These are phyloP conservation scores for Talaromyces borbonicus DNA, from an alignment of 495 filamentous ascomycete species.

Conservation along the genomic window DNA sequence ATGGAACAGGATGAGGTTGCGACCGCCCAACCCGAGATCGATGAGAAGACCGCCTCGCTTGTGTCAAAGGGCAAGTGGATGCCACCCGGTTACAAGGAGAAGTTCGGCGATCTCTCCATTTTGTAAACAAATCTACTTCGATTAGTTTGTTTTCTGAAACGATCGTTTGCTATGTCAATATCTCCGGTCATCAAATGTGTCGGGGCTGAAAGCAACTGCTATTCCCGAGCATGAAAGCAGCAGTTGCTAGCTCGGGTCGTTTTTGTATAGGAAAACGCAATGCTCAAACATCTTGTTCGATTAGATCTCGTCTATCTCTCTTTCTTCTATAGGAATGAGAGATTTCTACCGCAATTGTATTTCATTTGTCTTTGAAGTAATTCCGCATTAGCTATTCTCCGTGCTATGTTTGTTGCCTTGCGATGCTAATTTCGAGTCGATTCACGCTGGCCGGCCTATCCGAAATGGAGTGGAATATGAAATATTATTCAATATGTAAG, in stretches of 20 bases:
- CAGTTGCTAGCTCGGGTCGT: neutral
- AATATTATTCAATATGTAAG: no score
- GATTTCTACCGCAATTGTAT: neutral
- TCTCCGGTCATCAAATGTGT: neutral
- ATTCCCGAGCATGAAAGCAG: no score
- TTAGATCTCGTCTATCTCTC: neutral
- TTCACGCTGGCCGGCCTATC: no score
- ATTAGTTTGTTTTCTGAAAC: neutral
- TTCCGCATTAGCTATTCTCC: neutral
- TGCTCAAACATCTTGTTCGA: neutral
- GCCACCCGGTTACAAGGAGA: constrained; percentile 99
- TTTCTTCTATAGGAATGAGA: neutral
- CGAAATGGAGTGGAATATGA: no score
- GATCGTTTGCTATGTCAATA: neutral
- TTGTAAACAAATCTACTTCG: constrained; percentile 52
- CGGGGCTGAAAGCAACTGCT: neutral
- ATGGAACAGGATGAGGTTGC: constrained; percentile 80
- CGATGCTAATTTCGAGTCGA: no score
- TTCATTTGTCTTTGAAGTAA: constrained; percentile 1
- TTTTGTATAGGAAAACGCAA: constrained; percentile 3
- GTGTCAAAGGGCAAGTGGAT: constrained; percentile 96
- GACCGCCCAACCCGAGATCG: constrained; percentile 85
- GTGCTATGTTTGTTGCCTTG: neutral
- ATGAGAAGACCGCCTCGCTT: constrained; percentile 82
- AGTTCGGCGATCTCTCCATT: constrained; percentile 92